These are phyloP conservation scores for Cercis canadensis DNA, from an alignment of 306 rosid species.

Conservation along the genomic window DNA sequence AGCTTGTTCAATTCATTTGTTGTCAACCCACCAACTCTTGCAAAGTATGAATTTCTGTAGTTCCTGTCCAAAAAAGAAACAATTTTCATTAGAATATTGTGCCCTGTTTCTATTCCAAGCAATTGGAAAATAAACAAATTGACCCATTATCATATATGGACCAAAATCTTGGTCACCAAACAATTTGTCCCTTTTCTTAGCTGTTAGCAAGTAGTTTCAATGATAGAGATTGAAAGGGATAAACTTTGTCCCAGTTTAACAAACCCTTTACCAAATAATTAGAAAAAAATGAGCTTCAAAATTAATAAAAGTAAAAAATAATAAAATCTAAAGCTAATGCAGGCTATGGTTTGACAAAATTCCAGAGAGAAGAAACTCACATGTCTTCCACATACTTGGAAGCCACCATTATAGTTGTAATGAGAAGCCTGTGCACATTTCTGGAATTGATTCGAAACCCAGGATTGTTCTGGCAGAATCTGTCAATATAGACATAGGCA, in stretches of 20 bases:
- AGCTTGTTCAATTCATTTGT: conserved; percentile 73
- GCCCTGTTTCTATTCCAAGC: conserved; percentile 21
- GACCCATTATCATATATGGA: conserved; percentile 9
- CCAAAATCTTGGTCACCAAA: conserved; percentile 37
- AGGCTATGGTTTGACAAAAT: neutral
- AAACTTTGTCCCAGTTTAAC: conserved; percentile 28
- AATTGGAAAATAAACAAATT: neutral
- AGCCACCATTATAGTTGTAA: conserved; percentile 93
- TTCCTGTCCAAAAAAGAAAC: conserved; percentile 61
- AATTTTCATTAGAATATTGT: conserved; percentile 6
- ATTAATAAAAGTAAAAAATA: too few relatives aligned
- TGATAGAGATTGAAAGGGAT: conserved; percentile 34
- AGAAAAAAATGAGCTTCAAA: neutral
- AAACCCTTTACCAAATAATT: conserved; percentile 30
- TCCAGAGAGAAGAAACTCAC: conserved; percentile 51
- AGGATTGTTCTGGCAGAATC: conserved; percentile 79
- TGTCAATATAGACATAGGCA: conserved; percentile 88
- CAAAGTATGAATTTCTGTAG: conserved; percentile 83
- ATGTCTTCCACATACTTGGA: conserved; percentile 92
- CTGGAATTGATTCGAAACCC: conserved; percentile 64
- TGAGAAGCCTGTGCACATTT: conserved; percentile 88
- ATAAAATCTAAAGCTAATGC: neutral
- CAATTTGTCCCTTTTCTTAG: conserved; percentile 29
- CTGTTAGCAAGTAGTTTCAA: conserved; percentile 30
- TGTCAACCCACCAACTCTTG: conserved; percentile 87